Conservation (phyloP, 2,329 filamentous ascomycete genomes). For the Cladophialophora psammophila region DNA sequence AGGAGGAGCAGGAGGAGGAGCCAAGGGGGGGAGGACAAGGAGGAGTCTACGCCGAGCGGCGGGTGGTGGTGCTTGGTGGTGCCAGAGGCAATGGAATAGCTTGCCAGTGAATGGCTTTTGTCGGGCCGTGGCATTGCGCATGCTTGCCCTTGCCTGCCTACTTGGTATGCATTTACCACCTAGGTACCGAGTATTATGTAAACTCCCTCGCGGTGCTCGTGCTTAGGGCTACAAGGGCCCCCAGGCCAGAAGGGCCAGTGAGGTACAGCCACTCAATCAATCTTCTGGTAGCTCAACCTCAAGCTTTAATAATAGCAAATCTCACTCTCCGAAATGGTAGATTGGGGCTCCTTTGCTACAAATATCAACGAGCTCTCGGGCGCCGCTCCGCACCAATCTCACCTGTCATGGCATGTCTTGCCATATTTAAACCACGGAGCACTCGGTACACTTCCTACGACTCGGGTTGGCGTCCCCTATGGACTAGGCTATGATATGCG, state of each 20-base stretch:
- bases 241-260: neutral
- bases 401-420: neutral
- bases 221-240: too few species aligned
- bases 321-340: slow-evolving; percentile 3
- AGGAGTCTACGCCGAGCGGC: too few species aligned
- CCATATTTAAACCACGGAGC: too few species aligned
- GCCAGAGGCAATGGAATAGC: too few species aligned
- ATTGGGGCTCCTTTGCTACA: neutral
- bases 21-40: neutral
- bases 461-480: too few species aligned
- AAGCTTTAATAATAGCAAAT: slow-evolving; percentile 8
- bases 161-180: neutral
- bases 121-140: neutral
- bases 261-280: slow-evolving; percentile 1
- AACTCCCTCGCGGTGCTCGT: neutral
- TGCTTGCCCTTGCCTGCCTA: neutral
- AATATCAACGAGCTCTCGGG: slow-evolving; percentile 1
- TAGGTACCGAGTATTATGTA: neutral
- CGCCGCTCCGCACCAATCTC: slow-evolving; percentile 1
- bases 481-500: neutral
- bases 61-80: too few species aligned
- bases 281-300: neutral
- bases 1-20: neutral
- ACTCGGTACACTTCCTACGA: neutral
- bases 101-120: neutral